Base-by-base conservation (phyloP, 305 asterid species). In the Solanum chacoense region DNA sequence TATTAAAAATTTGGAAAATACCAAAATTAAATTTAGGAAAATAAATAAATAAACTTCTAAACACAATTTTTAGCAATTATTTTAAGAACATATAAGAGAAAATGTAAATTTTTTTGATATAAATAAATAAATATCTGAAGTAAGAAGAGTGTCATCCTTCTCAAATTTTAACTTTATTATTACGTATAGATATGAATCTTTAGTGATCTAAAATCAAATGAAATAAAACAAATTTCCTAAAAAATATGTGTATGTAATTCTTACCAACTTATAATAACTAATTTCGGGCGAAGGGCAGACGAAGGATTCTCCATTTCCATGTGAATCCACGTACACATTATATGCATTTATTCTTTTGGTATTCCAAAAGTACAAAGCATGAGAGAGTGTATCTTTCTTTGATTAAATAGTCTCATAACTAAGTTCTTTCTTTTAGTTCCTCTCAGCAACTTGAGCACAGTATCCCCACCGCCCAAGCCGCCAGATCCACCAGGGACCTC, bases 311-410 rank as follows among this genome's bases (percentile, higher is more conserved):
- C 90, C 85, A 76, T 91, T 92, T 79, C 92, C 94, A 91, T 90
- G 93, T 93, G 95, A 90, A 91, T 93, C 94, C 94, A 92, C 94
- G 92, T 91, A 77, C 45, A 88, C 88, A 90, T 91, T 91, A 72
- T 89, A 35, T 87, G 42, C 87, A 31, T 78, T 77, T 38, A 88
- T 88, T 88, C 88, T 73, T 84, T 85, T 71, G 80, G 85, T 42
- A 86, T 71, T 86, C 81, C 81, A 86, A 86, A 85, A 85, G 78
- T 85, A 9, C 78, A 37, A 73, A 73, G 50, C 11, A 85, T 24
- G 34, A 32, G n/a, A n/a, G 59, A 7, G 16, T 32, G 55, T 35
- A 32, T 34, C 77, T 29, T 38, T 38, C 67, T 22, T 65, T 11
- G n/a, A 32, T 85, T 63, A 85, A 34, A n/a, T 36, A 81, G 1